A percentile compares a stretch with the other conserved stretches of the same genome.
Evolutionary conservation across 2,329 filamentous ascomycete genomes (phyloP).

Genomic region (Cladosporium halotolerans): DNA sequence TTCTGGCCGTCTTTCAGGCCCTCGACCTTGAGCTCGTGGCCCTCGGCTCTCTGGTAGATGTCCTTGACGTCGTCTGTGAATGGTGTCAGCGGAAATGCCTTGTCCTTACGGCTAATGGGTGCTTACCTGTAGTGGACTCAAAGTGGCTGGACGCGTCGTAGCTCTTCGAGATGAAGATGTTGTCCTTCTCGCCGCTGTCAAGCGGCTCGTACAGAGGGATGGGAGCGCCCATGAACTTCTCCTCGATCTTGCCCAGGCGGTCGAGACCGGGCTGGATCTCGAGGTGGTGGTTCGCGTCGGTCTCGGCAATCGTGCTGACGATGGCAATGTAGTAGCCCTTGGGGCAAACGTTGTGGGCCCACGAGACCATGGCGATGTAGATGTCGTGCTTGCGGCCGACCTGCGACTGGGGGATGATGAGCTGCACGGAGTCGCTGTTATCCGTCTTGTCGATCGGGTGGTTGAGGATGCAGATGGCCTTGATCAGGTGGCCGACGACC

Average conservation of each 20-base stretch:
- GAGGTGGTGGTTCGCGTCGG: conserved; percentile 84
- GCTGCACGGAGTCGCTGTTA: conserved; percentile 80
- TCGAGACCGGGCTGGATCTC: conserved; percentile 91
- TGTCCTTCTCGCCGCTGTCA: conserved; percentile 74
- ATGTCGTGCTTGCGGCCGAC: conserved; percentile 96
- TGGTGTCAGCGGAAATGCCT: neutral
- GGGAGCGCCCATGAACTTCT: conserved; percentile 91
- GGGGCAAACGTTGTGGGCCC: conserved; percentile 95
- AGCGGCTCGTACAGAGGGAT: conserved; percentile 92
- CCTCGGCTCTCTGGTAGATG: conserved; percentile 77
- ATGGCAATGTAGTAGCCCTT: conserved; percentile 99
- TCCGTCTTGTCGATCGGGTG: conserved; percentile 88
- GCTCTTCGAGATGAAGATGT: conserved; percentile 96
- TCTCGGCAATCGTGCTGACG: conserved; percentile 94
- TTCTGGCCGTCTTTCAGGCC: conserved; percentile 74
- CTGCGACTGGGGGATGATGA: conserved; percentile 97
- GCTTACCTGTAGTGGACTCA: conserved; percentile 68
- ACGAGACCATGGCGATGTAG: conserved; percentile 93
- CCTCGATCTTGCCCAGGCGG: conserved; percentile 85
- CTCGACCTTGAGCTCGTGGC: conserved; percentile 82
- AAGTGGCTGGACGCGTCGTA: conserved; percentile 98
- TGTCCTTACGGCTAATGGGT: conserved; percentile 3
- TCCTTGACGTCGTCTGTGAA: conserved; percentile 80
- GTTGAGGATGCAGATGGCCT: conserved; percentile 95
- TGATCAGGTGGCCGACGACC: conserved; percentile 82